These are phyloP conservation scores for Pseudonitzschia multiseries DNA, from an alignment of 108 stramenopile species.

Conservation along the genomic window DNA sequence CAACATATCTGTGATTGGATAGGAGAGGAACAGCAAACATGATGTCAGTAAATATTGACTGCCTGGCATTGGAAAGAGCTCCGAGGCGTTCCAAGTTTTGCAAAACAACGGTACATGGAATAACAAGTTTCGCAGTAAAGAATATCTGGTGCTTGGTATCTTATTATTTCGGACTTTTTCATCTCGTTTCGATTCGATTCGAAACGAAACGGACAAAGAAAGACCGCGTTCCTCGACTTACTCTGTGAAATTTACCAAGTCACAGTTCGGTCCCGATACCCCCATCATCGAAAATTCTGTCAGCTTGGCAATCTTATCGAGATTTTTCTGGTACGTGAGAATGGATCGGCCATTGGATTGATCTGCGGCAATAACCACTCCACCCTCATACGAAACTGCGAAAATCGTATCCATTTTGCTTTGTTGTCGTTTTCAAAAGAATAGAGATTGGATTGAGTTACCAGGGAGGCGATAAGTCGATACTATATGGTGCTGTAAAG, in stretches of 20 bases:
- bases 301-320: constrained; percentile 82
- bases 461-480: background rate
- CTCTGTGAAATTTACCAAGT: constrained; percentile 91
- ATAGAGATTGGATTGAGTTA: background rate
- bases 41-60: background rate
- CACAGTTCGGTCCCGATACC: constrained; percentile 86
- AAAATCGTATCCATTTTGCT: constrained; percentile 68
- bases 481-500: background rate
- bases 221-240: constrained; percentile 23
- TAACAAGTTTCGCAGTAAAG: too few species aligned
- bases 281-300: constrained; percentile 85
- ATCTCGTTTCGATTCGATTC: background rate
- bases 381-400: constrained; percentile 80
- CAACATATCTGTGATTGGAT: constrained; percentile 57
- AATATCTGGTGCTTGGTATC: too few species aligned
- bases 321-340: constrained; percentile 82
- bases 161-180: too few species aligned
- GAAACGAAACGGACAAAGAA: background rate
- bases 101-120: too few species aligned
- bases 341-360: constrained; percentile 88
- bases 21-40: background rate
- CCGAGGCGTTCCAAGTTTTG: too few species aligned
- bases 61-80: background rate
- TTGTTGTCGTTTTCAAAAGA: background rate
- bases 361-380: constrained; percentile 87